Evolutionary conservation across 768 basidiomycete genomes (phyloP), one percentile per base, ranked within the genome.

Genomic region (Bullera alba): DNA sequence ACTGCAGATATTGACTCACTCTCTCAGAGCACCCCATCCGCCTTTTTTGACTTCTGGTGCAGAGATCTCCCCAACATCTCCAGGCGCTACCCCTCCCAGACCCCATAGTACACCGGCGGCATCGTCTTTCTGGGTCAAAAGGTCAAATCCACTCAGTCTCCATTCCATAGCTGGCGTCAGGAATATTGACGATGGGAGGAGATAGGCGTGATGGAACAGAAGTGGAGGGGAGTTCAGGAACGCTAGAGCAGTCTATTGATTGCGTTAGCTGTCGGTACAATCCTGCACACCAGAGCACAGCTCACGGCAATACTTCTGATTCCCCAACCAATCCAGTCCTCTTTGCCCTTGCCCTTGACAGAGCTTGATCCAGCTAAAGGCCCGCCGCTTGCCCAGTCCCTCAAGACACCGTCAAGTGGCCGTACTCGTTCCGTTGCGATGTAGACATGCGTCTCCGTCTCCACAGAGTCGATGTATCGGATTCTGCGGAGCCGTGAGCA

Each of bases 261-360:
- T 27, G 51, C 34, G 17, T 19, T 17, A 46, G 25, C 38, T 23
- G 28, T 43, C 19, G 42, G 3, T 28, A 26, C 2, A 14, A 26
- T 15, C 23, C n/a, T 7, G 16, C 38, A 15, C 14, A 30, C 28
- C 2, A 29, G 21, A 49, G 32, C 23, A 25, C 3, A 23, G 79
- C 83, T 56, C 55, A 92, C 90, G 50, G 88, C 85, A 44, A 95
- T 81, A 36, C 88, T 80, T 74, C 92, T 87, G 34, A 97, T 73
- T 5, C 92, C 92, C 92, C 92, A 99, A 4, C 95, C 69, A 19
- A 93, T 72, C 86, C 88, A 95, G 60, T 93, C 89, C 57, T 90
- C 86, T 56, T 79, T 61, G 81, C 83, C 68, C 55, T 83, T 83
- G 35, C 77, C 76, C 28, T 63, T 65, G 2, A 42, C 52, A 4